Evolutionary conservation across 2,329 filamentous ascomycete species (phyloP), one percentile per base, ranked within the genome.

Genomic region (Trichoderma sp.): DNA sequence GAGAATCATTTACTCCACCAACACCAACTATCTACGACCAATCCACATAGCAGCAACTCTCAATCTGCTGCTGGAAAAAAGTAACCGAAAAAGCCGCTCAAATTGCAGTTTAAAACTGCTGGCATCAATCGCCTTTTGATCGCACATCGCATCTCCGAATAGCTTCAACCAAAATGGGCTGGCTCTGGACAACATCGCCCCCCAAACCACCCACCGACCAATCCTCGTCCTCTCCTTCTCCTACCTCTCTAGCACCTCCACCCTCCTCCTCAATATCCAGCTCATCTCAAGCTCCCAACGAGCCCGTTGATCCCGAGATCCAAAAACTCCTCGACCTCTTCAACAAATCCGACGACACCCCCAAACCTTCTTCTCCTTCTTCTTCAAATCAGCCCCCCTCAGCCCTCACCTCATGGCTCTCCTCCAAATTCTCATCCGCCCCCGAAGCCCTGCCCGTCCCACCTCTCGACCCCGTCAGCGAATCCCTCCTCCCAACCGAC

Each of bases 401-500:
- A 3, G 13, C 76, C 71, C 59, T 75, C 63, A 68, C 76, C 56
- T 78, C 79, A 40, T 78, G 79, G 76, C 77, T 82, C 71, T 72
- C 79, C 24, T 71, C 76, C 61, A 71, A 74, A 33, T 72, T 74
- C 55, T 71, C 70, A 47, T 61, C 70, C 29, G 27, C 69, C 37
- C 65, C 61, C 13, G 68, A 52, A 60, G 72, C 55, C 37, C 73
- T 60, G 68, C 68, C 70, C 6, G 73, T 77, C 8, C 77, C 80
- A 13, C 71, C 72, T 58, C 75, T 76, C 70, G 80, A 83, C 71
- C 79, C 84, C 70, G 79, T 91, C 70, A 87, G 89, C 73, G 88
- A 92, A 72, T 88, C 89, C 72, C 84, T 93, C 62, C 92, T 96
- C 71, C 93, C 93, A 0, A 89, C 89, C 53, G 88, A 86, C 64